A percentile compares a stretch with the other conserved stretches of the same genome.
phyloP scores from a whole-genome alignment of 192 early-diverging fungal species.

The Pilaira anomala region DNA sequence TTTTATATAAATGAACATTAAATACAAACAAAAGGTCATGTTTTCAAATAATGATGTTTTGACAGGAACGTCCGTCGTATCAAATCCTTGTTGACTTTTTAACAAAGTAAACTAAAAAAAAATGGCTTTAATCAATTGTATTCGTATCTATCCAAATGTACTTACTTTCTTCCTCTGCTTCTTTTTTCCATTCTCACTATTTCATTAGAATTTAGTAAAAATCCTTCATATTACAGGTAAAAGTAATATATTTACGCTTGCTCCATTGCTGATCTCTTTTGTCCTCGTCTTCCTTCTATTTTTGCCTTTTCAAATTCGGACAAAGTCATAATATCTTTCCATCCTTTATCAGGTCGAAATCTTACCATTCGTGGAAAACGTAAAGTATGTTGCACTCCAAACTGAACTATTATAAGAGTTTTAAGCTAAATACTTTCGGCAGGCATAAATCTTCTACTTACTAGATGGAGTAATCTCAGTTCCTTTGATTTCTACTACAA shows the following conservation, averaged over 20 bases:
- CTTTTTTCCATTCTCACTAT: background rate
- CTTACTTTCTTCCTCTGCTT: background rate
- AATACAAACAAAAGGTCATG: conserved; percentile 51
- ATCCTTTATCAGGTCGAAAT: conserved; percentile 65
- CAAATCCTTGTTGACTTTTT: conserved; percentile 37
- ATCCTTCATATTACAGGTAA: background rate
- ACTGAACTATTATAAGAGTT: conserved; percentile 38
- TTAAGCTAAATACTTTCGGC: background rate
- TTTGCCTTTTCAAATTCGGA: background rate
- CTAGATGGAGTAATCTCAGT: conserved; percentile 55
- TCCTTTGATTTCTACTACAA: conserved; percentile 66
- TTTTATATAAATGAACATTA: background rate
- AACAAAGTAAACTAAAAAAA: conserved; percentile 11
- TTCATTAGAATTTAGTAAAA: background rate
- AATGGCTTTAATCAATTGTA: no score
- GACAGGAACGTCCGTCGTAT: conserved; percentile 40
- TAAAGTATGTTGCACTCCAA: conserved; percentile 61
- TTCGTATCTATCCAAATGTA: no score
- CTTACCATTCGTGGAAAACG: conserved; percentile 74
- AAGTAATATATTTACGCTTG: background rate
- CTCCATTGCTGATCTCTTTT: background rate
- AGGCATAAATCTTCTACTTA: background rate
- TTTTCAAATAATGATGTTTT: conserved; percentile 58
- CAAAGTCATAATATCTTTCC: conserved; percentile 43
- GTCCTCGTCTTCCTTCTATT: background rate